Evolutionary conservation across 768 basidiomycete genomes (phyloP).

Genomic region (Tulasnella sp.): DNA sequence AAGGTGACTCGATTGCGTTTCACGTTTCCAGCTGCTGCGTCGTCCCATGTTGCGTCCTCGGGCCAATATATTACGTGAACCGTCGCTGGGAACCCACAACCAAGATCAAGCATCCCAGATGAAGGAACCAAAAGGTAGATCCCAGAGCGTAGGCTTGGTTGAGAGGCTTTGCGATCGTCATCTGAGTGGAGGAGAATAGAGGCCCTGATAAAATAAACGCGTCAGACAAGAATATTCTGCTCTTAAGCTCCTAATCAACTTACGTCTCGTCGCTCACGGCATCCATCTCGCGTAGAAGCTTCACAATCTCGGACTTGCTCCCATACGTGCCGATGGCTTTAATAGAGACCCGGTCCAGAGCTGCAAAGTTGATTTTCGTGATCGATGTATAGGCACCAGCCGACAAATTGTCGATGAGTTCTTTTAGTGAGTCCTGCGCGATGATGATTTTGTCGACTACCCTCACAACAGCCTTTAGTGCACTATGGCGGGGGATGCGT

Average conservation of each 20-base stretch:
- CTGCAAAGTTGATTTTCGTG: slow-evolving; percentile 45
- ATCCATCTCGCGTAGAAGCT: slow-evolving; percentile 31
- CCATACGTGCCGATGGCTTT: slow-evolving; percentile 50
- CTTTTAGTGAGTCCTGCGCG: slow-evolving; percentile 36
- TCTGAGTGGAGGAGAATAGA: neutral
- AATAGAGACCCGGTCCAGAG: slow-evolving; percentile 36
- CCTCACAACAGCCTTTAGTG: neutral
- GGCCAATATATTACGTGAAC: slow-evolving; percentile 52
- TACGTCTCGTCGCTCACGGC: slow-evolving; percentile 34
- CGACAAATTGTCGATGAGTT: slow-evolving; percentile 37
- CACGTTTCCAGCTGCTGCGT: slow-evolving; percentile 31
- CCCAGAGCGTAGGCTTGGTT: slow-evolving; percentile 6
- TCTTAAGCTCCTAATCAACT: slow-evolving; percentile 19
- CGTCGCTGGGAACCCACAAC: neutral
- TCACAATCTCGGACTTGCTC: slow-evolving; percentile 39
- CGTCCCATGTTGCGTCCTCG: slow-evolving; percentile 38
- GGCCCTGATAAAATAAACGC: neutral
- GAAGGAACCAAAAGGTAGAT: slow-evolving; percentile 3
- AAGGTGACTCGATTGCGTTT: slow-evolving; percentile 46
- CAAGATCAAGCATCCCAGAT: neutral
- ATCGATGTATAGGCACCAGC: slow-evolving; percentile 44
- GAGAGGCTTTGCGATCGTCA: neutral
- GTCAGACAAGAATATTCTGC: neutral
- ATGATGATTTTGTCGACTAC: slow-evolving; percentile 48
- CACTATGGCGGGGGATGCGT: neutral